phyloP scores from a whole-genome alignment of 1,139 yeast genomes.

The Candida tetrigidarum region DNA sequence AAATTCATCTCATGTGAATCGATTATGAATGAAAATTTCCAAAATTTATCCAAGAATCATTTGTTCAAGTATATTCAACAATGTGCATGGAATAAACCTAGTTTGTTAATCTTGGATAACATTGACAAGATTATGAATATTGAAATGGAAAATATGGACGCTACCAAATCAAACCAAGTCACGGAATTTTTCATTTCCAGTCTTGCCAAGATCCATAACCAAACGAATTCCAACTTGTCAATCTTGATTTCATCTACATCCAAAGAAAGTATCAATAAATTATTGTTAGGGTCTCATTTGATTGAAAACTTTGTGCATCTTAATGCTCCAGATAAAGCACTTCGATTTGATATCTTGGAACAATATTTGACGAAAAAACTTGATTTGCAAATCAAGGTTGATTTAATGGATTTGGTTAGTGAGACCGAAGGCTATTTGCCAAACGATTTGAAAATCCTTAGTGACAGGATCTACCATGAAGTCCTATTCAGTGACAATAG shows the following conservation, averaged over 20 bases:
- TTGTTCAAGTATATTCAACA: slow-evolving; percentile 57
- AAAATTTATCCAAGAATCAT: slow-evolving; percentile 43
- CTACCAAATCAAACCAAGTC: slow-evolving; percentile 60
- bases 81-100: slow-evolving; percentile 82
- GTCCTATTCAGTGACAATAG: slow-evolving; percentile 39
- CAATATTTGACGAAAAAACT: slow-evolving; percentile 44
- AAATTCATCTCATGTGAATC: slow-evolving; percentile 57
- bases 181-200: slow-evolving; percentile 50
- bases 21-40: slow-evolving; percentile 52
- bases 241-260: slow-evolving; percentile 63
- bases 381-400: slow-evolving; percentile 46
- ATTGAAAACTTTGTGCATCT: slow-evolving; percentile 67
- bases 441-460: slow-evolving; percentile 71
- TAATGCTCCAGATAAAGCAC: slow-evolving; percentile 70
- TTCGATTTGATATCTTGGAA: slow-evolving; percentile 56
- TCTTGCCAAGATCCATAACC: slow-evolving; percentile 43
- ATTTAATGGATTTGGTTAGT: slow-evolving; percentile 69
- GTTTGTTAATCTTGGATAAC: slow-evolving; percentile 77
- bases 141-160: slow-evolving; percentile 71
- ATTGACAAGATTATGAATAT: slow-evolving; percentile 77
- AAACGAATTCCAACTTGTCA: slow-evolving; percentile 50
- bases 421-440: slow-evolving; percentile 94
- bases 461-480: slow-evolving; percentile 78
- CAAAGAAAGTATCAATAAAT: slow-evolving; percentile 66
- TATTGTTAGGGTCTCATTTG: slow-evolving; percentile 68